Evolutionary conservation across 768 basidiomycete species (phyloP).

Genomic region (Termitomyces sp.): DNA sequence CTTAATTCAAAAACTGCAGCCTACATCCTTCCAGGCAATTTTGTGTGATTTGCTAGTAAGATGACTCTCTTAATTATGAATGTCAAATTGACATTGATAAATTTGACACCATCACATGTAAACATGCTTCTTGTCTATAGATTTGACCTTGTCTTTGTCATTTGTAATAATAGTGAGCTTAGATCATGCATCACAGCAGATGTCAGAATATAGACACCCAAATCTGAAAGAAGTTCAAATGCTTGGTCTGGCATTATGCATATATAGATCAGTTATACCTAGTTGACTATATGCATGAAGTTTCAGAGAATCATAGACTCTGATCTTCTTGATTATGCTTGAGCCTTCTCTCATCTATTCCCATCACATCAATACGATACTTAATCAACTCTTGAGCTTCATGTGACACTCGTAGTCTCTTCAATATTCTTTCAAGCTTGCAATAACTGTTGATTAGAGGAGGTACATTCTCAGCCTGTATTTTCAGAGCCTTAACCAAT

Average conservation of each 20-base stretch:
- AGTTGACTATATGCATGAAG: neutral
- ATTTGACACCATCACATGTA: neutral
- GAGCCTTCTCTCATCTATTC: neutral
- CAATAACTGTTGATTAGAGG: too few relatives aligned
- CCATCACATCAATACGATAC: neutral
- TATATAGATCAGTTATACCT: neutral
- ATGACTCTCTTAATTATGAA: neutral
- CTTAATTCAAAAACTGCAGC: neutral
- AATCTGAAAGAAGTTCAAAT: neutral
- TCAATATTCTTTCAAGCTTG: too few relatives aligned
- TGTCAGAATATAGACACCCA: neutral
- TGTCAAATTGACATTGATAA: neutral
- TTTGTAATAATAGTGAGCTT: neutral
- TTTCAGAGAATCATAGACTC: neutral
- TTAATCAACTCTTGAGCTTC: neutral
- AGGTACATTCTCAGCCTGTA: too few relatives aligned
- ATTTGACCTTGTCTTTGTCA: neutral
- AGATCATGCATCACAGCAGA: neutral
- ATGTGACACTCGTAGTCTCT: neutral
- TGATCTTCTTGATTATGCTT: neutral
- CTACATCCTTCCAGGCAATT: neutral
- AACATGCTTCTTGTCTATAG: neutral
- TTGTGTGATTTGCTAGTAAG: neutral
- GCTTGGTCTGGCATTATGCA: neutral
- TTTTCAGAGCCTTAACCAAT: too few relatives aligned